Base-by-base conservation (phyloP, 805 yeast species). In the Barnettozyma salicaria region DNA sequence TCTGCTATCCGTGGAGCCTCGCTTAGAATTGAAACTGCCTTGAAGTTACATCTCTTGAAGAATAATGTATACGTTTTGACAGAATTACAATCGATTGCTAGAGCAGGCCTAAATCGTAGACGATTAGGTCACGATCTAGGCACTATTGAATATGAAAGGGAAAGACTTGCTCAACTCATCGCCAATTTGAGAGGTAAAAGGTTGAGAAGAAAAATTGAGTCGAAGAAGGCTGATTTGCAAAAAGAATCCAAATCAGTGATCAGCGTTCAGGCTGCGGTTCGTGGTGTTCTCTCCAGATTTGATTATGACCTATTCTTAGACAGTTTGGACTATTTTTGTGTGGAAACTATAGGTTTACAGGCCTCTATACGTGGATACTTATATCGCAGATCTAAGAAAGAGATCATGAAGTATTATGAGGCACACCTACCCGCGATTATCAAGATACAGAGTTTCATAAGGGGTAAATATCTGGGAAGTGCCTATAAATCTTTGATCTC, bases 401-500 rank as follows among this genome's bases (percentile, higher is more conserved):
- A 58, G 3, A 53, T 57, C 35, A 56, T 61, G 45, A 55, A 55
- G 1, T 69, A 77, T 61, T 90, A 86, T 60, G 53, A 55, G 13
- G 55, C 58, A 5, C 78, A 85, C 49, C 53, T 72, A 27, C 70
- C 67, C n/a, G 68, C 72, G 27, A 74, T 92, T 12, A 65, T 86
- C 43, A 73, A 68, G 50, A 74, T 89, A 13, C 98, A 92, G 61
- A 79, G 87, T 33, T 65, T 67, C 26, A 70, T 90, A 39, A 72
- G 88, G 39, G 79, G 87, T 22, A 67, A 70, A 46, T 72, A 76
- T 37, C 80, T 81, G 41, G 80, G 80, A 10, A 68, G 65, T 23
- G 92, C 95, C 2, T 92, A 86, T 59, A 73, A 72, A 41, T 74
- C 84, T 3, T 64, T 92, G 39, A 74, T 85, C 33, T 70, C 74